These are phyloP conservation scores for Letharia columbiana DNA, from an alignment of 495 filamentous ascomycete genomes.

Conservation along the genomic window DNA sequence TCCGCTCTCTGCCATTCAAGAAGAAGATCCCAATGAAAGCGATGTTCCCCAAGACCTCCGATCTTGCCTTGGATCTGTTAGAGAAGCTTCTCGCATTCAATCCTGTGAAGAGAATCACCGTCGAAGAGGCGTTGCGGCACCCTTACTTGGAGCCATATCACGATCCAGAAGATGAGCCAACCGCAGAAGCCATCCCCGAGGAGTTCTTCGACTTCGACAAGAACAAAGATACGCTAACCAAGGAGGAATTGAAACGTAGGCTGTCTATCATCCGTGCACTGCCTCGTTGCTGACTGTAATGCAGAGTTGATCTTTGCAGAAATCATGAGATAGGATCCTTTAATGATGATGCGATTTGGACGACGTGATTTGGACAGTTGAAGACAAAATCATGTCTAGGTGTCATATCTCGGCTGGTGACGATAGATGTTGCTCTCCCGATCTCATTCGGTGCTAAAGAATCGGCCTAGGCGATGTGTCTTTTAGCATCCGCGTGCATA, in stretches of 20 bases:
- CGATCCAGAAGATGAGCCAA: constrained; percentile 98
- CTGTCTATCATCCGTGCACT: constrained; percentile 21
- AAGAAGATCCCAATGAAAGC: constrained; percentile 98
- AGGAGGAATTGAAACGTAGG: constrained; percentile 90
- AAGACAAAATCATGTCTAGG: constrained; percentile 4
- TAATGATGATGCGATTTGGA: not conserved
- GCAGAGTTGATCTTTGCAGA: constrained; percentile 89
- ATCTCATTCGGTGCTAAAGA: not conserved
- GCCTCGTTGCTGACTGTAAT: constrained; percentile 9
- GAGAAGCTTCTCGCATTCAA: constrained; percentile 98
- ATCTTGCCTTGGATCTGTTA: constrained; percentile 83
- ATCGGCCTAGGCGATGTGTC: not conserved
- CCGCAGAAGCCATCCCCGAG: constrained; percentile 89
- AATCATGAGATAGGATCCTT: constrained; percentile 76
- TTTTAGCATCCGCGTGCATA: constrained; percentile 10
- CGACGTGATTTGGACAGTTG: constrained; percentile 9
- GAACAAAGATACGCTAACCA: constrained; percentile 97
- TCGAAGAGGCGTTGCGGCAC: constrained; percentile 94
- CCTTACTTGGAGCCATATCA: constrained; percentile 99
- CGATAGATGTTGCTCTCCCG: constrained; percentile 9
- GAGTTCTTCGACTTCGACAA: constrained; percentile 99
- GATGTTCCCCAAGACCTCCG: constrained; percentile 95
- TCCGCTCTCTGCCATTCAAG: constrained; percentile 99
- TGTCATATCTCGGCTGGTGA: constrained; percentile 14
- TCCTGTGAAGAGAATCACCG: constrained; percentile 94